Evolutionary conservation across 2,329 filamentous ascomycete species (phyloP).

Genomic region (Clarireedia monteithiana): DNA sequence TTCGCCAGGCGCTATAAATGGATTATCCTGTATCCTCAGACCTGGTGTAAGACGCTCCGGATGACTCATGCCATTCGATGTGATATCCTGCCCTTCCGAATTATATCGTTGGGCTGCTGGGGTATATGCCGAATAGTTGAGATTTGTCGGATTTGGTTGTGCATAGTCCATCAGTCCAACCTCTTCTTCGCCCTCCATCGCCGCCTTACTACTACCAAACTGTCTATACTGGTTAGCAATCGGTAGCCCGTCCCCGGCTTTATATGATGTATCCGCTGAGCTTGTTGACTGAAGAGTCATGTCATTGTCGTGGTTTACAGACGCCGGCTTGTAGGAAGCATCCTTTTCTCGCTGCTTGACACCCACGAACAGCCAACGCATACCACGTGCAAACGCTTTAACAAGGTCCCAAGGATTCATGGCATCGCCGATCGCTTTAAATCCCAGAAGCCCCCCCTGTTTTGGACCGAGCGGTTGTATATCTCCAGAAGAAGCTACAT

Average conservation of each 20-base stretch:
- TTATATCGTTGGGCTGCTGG: slow-evolving; percentile 27
- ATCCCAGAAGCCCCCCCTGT: slow-evolving; percentile 55
- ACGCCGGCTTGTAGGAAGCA: slow-evolving; percentile 36
- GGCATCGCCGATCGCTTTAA: slow-evolving; percentile 60
- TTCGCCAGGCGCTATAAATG: slow-evolving; percentile 17
- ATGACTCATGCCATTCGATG: slow-evolving; percentile 11
- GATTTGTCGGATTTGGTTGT: slow-evolving; percentile 24
- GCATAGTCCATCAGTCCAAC: slow-evolving; percentile 26
- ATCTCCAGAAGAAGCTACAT: neutral
- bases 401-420: slow-evolving; percentile 77
- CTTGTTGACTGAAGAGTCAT: slow-evolving; percentile 16
- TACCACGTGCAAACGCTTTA: slow-evolving; percentile 68
- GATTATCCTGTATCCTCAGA: slow-evolving; percentile 2
- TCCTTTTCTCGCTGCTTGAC: slow-evolving; percentile 51
- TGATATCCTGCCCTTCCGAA: slow-evolving; percentile 21
- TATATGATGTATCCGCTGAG: slow-evolving; percentile 14
- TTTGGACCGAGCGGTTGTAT: slow-evolving; percentile 39
- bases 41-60: slow-evolving; percentile 15
- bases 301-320: slow-evolving; percentile 15
- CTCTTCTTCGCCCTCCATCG: slow-evolving; percentile 21
- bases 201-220: slow-evolving; percentile 18
- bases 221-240: slow-evolving; percentile 27
- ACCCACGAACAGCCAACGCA: slow-evolving; percentile 72
- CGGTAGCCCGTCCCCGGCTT: slow-evolving; percentile 17
- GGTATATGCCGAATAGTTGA: slow-evolving; percentile 16